Evolutionary conservation across 371 early-diverging fungal species (phyloP), one percentile per base, ranked within the genome.

Genomic region (Synchytrium microbalum): DNA sequence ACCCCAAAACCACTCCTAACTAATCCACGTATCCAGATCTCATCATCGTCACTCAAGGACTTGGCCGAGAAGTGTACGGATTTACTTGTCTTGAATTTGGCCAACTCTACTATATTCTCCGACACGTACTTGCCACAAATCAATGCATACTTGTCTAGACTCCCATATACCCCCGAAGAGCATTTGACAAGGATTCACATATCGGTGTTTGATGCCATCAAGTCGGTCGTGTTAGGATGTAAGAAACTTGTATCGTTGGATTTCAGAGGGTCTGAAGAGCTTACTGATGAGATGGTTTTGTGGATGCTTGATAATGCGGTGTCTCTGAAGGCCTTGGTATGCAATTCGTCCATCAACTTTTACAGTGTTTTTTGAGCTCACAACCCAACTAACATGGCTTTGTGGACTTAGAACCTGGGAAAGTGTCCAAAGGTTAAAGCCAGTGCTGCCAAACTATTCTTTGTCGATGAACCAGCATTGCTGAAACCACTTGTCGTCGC

Each of bases 221-320:
- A 77, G 56, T 69, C 76, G 0, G 61, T 85, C 26, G 80, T 80
- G 3, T 58, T 69, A 52, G 62, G 72, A 56, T 86, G 86, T 46
- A 65, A 61, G n/a, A 67, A 74, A 1, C 67, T 86, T 1, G 59
- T 68, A 30, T 64, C 73, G 38, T 64, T 86, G 54, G 75, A 71
- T 59, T 70, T 85, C 55, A 75, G 77, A 29, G 76, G 80, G 0
- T 83, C 84, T 58, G 82, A 83, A 23, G 84, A 84, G 84, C 78
- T 84, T 3, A 83, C 84, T 0, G 72, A 77, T 0, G 76, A 73
- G 10, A 68, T 78, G 3, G 73, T 84, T 53, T 13, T 69, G 5
- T 38, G 46, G 46, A 38, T 38, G 5, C 10, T 38, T 38, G 46
- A 38, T 38, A 38, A 38, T 38, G 46, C 46, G 19, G 19, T 10